Evolutionary conservation across 257 asterid species (phyloP), one percentile per base, ranked within the genome.

Genomic region (Rhazya stricta): DNA sequence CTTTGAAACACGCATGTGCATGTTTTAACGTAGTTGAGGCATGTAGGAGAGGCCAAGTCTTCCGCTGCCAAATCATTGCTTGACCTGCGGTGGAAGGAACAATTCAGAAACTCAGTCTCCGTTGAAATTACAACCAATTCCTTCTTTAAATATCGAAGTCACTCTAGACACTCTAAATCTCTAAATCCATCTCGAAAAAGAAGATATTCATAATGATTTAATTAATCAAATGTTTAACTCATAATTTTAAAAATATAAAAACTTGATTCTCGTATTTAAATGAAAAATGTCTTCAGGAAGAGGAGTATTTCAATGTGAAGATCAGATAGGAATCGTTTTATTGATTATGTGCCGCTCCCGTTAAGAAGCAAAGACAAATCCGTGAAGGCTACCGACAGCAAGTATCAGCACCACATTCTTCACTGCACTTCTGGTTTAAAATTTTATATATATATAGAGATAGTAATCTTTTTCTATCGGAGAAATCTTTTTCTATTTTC

Each of bases 321-420:
- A 32, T 32, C 11, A 71, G 9, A 25, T 29, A 67, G 74, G 69
- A 66, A 67, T 57, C 74, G 37, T 67, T 71, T 66, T 19, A 19
- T 50, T 16, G 3, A 34, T 56, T 41, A 69, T 27, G 74, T 30
- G 69, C 69, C 27, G 69, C 45, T 15, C 25, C 16, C n/a, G 1
- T 29, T 56, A 41, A 32, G 67, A 46, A 36, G 25, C 45, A 46
- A 61, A 60, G 48, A 10, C 42, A 57, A 67, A 79, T 69, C 82
- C 79, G 80, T 80, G 80, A 76, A 50, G 74, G 67, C 48, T 37
- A 66, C 83, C 74, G 83, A 76, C 80, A 67, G 68, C 32, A 43
- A 67, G 48, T 45, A 45, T 68, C 37, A 43, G 29, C 39, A 57
- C 39, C 78, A 63, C 83, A 71, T 54, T 70, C 57, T 45, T 68